phyloP scores from a whole-genome alignment of 2,329 filamentous ascomycete genomes.

The Diaporthe batatas region DNA sequence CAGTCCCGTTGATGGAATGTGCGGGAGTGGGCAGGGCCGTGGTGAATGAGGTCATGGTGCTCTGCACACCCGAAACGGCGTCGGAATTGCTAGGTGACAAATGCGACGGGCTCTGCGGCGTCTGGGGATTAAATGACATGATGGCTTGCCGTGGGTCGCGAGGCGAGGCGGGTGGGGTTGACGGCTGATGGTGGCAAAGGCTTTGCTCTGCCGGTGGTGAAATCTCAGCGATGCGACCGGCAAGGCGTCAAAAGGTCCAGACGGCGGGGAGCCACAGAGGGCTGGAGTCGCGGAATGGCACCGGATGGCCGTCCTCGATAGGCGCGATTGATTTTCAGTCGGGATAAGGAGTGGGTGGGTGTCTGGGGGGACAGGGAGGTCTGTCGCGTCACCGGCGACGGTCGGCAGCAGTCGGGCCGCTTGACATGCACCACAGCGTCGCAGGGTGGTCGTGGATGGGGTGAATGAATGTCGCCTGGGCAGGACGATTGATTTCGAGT shows the following conservation, averaged over 20 bases:
- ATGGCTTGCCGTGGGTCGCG: conserved; percentile 48
- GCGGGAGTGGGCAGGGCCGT: conserved; percentile 72
- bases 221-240: conserved; percentile 24
- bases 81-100: conserved; percentile 69
- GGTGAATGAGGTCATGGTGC: conserved; percentile 64
- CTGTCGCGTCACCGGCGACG: conserved; percentile 39
- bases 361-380: conserved; percentile 31
- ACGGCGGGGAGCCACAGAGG: conserved; percentile 34
- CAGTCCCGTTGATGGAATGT: conserved; percentile 72
- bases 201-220: conserved; percentile 1
- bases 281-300: conserved; percentile 13
- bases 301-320: conserved; percentile 11
- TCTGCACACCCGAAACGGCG: conserved; percentile 63
- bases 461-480: conserved; percentile 14
- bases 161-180: conserved; percentile 21
- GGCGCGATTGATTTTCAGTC: conserved; percentile 18
- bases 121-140: conserved; percentile 77
- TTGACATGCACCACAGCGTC: conserved; percentile 35
- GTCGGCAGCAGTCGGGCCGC: conserved; percentile 21
- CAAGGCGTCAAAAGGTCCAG: background rate
- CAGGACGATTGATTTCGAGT: conserved; percentile 30
- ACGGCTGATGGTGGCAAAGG: conserved; percentile 21
- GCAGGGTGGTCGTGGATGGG: conserved; percentile 7
- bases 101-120: conserved; percentile 76
- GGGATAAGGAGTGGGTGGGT: conserved; percentile 12